Base-by-base conservation (phyloP, 352 stramenopile species). In the Phytophthora hibernalis region DNA sequence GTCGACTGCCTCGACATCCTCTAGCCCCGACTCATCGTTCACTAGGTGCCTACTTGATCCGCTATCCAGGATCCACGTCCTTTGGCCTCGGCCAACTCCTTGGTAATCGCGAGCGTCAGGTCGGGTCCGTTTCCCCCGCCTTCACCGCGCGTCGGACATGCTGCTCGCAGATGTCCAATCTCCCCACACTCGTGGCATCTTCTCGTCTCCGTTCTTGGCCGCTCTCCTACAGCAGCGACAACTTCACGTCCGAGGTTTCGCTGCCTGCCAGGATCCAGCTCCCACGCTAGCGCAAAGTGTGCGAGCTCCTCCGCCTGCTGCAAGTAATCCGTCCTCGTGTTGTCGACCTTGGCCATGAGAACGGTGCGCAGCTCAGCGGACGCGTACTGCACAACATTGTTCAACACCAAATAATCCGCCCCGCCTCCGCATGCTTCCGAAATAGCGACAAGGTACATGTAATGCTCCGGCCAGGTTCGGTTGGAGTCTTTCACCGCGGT, bases 361-460 rank as follows among this genome's bases (percentile, higher is more conserved):
- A 56, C 44, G 2, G 44, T 58, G 3, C 53, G 30, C 28, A 68
- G 24, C 0, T 47, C 57, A 0, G 37, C 18, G 1, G 57, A 65
- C 1, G 57, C 28, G 30, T 65, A 57, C 16, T 50, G 47, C 33
- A 67, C 50, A 9, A 59, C 58, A 6, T 44, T 60, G 22, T 51
- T 38, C 0, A 67, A 9, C 0, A 67, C 59, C 2, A 51, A 5
- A 10, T 59, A 54, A 3, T n/a, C n/a, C 0, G 53, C 15, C 0
- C 37, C 22, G 1, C n/a, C n/a, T n/a, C n/a, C 20, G 31, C 21
- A 12, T 7, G 52, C 52, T 18, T 59, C 37, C 0, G 13, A 47
- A 8, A 57, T 33, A 1, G 28, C 5, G 0, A 33, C 28, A 1
- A 33, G 0, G 28, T 57, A 57, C 15, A 51, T 47, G 31, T 40